Base-by-base conservation (phyloP, 2,329 filamentous ascomycete genomes). In the Ophiostoma montium region DNA sequence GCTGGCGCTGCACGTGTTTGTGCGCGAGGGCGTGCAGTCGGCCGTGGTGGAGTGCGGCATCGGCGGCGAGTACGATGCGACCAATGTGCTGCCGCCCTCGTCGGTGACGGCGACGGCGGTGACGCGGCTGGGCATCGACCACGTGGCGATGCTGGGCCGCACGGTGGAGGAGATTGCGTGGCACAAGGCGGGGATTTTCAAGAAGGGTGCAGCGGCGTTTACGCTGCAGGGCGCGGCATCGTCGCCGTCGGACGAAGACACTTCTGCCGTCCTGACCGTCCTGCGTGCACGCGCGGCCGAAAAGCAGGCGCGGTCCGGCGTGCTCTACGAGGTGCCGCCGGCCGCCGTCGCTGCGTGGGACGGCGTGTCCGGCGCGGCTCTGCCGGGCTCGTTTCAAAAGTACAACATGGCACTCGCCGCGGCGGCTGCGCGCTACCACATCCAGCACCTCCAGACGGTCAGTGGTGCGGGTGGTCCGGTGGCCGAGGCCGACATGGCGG, bases 31-130 rank as follows among this genome's bases (percentile, higher is more conserved):
- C 1, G 80, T 95, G 0, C 72, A 81, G 54, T 79, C 79, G 16
- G 89, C 87, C 0, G 79, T 96, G 10, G 74, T 96, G 32, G 92
- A 98, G 66, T 94, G 87, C 59, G 92, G 92, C 1, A 94, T 96
- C 54, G 92, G 92, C 15, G 92, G 89, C 45, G 57, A 53, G 46
- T 56, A 56, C 52, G 57, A 58, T 60, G 84, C 84, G 27, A 98
- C 92, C 10, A 96, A 96, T 60, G 76, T 96, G 19, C 65, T 98
- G 6, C 70, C 56, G 16, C 42, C 52, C 6, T 33, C 48, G 12
- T 32, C 39, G 31, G 55, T 56, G 43, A 54, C 53, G 6, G 55
- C 57, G 4, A 23, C 54, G 5, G 57, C 39, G 23, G 72, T 85
- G 0, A 67, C 71, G 47, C 62, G 63, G 12, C 66, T 86, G 10